phyloP scores from a whole-genome alignment of 208 protist species.

The Angomonas ambiguus region DNA sequence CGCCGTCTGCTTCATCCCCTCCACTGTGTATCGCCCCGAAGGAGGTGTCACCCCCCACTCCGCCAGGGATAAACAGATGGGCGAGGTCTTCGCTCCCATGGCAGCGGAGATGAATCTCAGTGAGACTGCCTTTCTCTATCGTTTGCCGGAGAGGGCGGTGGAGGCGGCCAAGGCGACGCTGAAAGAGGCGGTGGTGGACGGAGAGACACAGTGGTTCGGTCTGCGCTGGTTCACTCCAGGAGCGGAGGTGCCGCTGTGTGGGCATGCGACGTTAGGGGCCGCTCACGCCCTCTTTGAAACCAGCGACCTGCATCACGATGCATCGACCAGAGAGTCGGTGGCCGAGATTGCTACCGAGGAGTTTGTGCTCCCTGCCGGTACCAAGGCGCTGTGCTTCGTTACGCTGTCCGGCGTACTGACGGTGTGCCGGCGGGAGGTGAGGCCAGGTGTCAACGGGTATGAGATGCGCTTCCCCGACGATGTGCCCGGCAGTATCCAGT shows the following conservation, averaged over 20 bases:
- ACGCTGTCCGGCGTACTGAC: conserved; percentile 48
- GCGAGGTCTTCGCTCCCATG: conserved; percentile 40
- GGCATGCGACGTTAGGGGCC: conserved; percentile 70
- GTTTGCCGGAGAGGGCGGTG: conserved; percentile 44
- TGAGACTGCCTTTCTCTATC: conserved; percentile 70
- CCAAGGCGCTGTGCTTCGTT: conserved; percentile 57
- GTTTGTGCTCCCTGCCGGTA: conserved; percentile 53
- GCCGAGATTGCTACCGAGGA: conserved; percentile 32
- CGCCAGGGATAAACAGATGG: conserved; percentile 45
- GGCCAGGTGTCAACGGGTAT: conserved; percentile 19
- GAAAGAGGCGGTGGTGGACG: conserved; percentile 25
- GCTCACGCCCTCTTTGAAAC: conserved; percentile 68
- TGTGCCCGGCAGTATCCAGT: conserved; percentile 36
- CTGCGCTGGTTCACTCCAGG: conserved; percentile 75
- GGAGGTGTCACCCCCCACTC: conserved; percentile 49
- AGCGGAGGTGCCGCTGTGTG: conserved; percentile 58
- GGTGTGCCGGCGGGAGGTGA: conserved; percentile 28
- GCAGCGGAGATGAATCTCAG: conserved; percentile 58
- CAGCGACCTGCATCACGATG: conserved; percentile 26
- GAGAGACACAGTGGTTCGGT: conserved; percentile 51
- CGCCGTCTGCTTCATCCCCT: conserved; percentile 52
- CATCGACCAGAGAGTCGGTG: neutral
- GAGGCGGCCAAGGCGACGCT: conserved; percentile 43
- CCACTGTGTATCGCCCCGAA: conserved; percentile 36
- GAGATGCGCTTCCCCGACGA: conserved; percentile 60